Conservation (phyloP, 306 rosid genomes). For the Abrus pulchellus region DNA sequence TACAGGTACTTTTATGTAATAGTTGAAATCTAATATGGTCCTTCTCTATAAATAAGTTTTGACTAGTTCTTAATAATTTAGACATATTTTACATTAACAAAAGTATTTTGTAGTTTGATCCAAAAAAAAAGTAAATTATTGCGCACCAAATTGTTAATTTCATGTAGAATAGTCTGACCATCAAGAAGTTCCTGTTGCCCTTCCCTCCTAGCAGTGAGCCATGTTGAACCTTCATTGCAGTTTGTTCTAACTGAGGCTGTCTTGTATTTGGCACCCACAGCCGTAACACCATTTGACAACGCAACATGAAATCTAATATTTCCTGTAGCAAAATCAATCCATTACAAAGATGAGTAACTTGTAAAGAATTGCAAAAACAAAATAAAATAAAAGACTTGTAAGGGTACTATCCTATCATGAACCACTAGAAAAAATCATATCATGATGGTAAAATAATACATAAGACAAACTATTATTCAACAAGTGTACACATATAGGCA, state of each 20-base stretch:
- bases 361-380: constrained; percentile 13
- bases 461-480: constrained; percentile 14
- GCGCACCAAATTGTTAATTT: constrained; percentile 65
- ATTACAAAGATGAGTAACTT: constrained; percentile 27
- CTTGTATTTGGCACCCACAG: constrained; percentile 69
- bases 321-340: constrained; percentile 54
- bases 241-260: constrained; percentile 65
- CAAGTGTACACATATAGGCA: constrained; percentile 4
- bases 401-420: constrained; percentile 27
- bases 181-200: constrained; percentile 69
- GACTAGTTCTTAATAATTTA: constrained; percentile 21
- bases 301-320: constrained; percentile 69
- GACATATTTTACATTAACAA: not conserved
- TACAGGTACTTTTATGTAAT: constrained; percentile 20
- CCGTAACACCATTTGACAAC: constrained; percentile 68
- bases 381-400: constrained; percentile 4
- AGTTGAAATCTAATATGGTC: constrained; percentile 5
- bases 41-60: not conserved
- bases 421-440: constrained; percentile 3
- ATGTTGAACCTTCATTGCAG: constrained; percentile 53
- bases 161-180: constrained; percentile 65
- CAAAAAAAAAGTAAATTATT: constrained; percentile 20
- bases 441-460: not conserved
- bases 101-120: constrained; percentile 17
- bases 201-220: constrained; percentile 80